Base-by-base conservation (phyloP, 805 yeast genomes). In the Blastobotrys chiropterorum region DNA sequence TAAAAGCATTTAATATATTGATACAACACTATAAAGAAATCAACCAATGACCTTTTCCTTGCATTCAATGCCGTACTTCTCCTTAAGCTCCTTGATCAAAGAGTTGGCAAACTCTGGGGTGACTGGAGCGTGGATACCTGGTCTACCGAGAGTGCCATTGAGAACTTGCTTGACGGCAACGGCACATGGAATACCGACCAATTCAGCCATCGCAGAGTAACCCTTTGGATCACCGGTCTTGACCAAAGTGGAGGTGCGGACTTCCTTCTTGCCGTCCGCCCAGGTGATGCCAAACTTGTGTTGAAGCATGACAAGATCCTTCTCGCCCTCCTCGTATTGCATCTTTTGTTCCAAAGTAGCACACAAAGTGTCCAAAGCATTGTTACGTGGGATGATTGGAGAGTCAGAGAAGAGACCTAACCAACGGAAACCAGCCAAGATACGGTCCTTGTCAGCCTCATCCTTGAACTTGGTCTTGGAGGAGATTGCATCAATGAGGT, bases 171-270 rank as follows among this genome's bases (percentile, higher is more conserved):
- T 81, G 54, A 86, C 78, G 30, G 98, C 99, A 69, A 94, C 95
- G 51, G 97, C 97, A 74, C 96, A 92, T 60, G 99, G 99, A 58
- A 90, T 92, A 76, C 99, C 99, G 51, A 94, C 99, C 59, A 88
- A 81, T 70, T 92, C 90, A 60, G 99, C 99, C 99, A 94, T 94
- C 38, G 98, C 90, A 41, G 96, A 85, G 83, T 92, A 94, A 51
- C 94, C 92, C 55, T 90, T 89, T 51, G 77, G 76, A 56, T 80
- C 74, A 75, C 99, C 99, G 72, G 87, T 88, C 72, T 90, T 96
- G 38, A 90, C 92, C 67, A 94, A 77, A 54, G 99, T 94, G 17
- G 97, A 86, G 53, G 98, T 90, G 79, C 98, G 90, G 57, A 85
- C 80, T 76, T 94, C 98, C 51, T 78, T 80, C 59, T 81, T 71